These are phyloP conservation scores for Tilletia setariae DNA, from an alignment of 1,284 basidiomycete genomes.

Conservation along the genomic window DNA sequence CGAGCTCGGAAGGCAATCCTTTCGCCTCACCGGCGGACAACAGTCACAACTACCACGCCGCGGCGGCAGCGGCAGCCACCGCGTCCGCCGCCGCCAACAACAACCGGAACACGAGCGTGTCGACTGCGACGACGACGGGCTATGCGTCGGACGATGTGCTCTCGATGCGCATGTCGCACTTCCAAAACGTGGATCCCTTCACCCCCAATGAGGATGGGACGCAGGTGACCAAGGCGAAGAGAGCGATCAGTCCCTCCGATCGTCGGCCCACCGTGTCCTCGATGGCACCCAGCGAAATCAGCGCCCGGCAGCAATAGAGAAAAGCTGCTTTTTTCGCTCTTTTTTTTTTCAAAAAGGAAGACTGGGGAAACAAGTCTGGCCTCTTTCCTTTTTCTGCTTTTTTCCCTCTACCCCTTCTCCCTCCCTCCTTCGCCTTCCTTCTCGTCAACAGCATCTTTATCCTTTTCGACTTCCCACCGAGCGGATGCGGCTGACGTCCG, in stretches of 20 bases:
- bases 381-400: too few species aligned
- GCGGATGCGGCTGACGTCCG: too few species aligned
- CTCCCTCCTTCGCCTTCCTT: neutral
- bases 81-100: neutral
- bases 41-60: conserved; percentile 7
- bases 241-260: neutral
- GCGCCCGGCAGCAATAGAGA: too few species aligned
- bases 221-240: neutral
- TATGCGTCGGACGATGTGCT: conserved; percentile 4
- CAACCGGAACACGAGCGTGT: neutral
- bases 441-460: too few species aligned
- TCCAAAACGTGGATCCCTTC: conserved; percentile 13
- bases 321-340: too few species aligned
- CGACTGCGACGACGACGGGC: neutral
- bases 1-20: neutral
- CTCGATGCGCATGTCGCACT: conserved; percentile 14
- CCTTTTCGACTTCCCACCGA: too few species aligned
- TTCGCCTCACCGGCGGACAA: neutral
- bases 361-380: too few species aligned
- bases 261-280: neutral
- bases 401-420: too few species aligned
- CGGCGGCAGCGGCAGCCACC: conserved; percentile 3
- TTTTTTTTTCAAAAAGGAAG: too few species aligned
- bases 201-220: neutral
- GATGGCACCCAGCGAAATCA: too few species aligned